These are phyloP conservation scores for Carex cristatella DNA, from an alignment of 176 grass and related monocot genomes.

Conservation along the genomic window DNA sequence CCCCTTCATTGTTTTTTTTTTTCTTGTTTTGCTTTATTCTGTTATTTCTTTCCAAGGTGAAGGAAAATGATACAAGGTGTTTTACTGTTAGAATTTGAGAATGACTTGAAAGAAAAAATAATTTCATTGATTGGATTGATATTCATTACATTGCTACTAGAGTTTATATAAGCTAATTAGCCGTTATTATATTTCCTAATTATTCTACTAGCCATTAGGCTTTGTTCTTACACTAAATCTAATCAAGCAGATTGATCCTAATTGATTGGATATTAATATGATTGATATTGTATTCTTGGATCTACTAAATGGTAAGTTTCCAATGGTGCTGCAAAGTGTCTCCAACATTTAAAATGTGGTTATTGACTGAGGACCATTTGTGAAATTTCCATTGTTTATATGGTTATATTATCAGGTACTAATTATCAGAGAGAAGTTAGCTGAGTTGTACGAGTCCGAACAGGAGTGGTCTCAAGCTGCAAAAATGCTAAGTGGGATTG, in stretches of 20 bases:
- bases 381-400: neutral
- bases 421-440: constrained; percentile 96
- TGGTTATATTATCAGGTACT: constrained; percentile 47
- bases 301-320: too few species aligned
- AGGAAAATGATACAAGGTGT: neutral
- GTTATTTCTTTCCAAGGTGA: neutral
- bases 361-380: neutral
- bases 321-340: too few species aligned
- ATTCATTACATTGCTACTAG: too few species aligned
- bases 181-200: too few species aligned
- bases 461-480: constrained; percentile 98
- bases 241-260: too few species aligned
- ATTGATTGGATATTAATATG: too few species aligned
- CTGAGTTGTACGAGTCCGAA: constrained; percentile 91
- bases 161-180: too few species aligned
- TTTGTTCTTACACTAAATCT: too few species aligned
- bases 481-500: constrained; percentile 96
- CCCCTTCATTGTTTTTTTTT: neutral
- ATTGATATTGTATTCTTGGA: too few species aligned
- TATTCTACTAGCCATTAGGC: too few species aligned
- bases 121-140: too few species aligned
- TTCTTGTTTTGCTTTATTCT: neutral
- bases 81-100: neutral
- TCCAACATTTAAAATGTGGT: neutral
- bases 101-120: too few species aligned